Conservation (phyloP, 2,329 filamentous ascomycete genomes). For the Clonostachys rosea region DNA sequence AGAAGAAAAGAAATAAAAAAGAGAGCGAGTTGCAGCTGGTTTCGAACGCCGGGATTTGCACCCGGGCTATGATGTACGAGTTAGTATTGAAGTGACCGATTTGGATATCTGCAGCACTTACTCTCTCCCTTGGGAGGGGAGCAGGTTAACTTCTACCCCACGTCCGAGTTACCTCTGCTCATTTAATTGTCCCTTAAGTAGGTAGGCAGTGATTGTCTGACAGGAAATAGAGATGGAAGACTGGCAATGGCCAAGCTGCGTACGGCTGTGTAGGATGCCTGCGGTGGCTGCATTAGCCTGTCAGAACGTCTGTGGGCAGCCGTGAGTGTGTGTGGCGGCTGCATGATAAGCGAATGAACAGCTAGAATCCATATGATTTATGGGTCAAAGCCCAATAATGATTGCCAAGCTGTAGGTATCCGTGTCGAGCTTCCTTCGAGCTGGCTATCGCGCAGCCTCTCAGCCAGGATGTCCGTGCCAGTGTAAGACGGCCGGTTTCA, state of each 20-base stretch:
- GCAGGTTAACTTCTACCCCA: conserved; percentile 16
- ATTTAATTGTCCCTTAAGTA: neutral
- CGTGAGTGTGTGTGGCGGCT: too few relatives aligned
- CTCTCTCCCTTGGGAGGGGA: conserved; percentile 16
- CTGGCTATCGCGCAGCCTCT: too few relatives aligned
- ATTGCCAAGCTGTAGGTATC: too few relatives aligned
- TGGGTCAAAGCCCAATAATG: too few relatives aligned
- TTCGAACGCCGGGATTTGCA: conserved; percentile 18
- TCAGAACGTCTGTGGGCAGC: too few relatives aligned
- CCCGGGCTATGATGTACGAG: conserved; percentile 5
- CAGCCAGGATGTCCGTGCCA: too few relatives aligned
- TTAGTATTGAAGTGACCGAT: too few relatives aligned
- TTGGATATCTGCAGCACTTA: conserved; percentile 5
- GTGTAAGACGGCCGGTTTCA: too few relatives aligned
- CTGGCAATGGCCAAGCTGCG: neutral
- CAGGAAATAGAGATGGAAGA: neutral
- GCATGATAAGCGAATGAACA: too few relatives aligned
- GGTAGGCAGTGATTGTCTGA: neutral
- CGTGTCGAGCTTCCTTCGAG: too few relatives aligned
- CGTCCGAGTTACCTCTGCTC: conserved; percentile 7
- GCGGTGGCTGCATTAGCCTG: neutral
- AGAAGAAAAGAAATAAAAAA: conserved; percentile 5
- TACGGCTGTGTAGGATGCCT: neutral
- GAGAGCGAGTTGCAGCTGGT: conserved; percentile 1
- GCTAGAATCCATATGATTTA: too few relatives aligned